Evolutionary conservation across 306 rosid species (phyloP), one percentile per base, ranked within the genome.

Genomic region (Begonia fuchsioides): DNA sequence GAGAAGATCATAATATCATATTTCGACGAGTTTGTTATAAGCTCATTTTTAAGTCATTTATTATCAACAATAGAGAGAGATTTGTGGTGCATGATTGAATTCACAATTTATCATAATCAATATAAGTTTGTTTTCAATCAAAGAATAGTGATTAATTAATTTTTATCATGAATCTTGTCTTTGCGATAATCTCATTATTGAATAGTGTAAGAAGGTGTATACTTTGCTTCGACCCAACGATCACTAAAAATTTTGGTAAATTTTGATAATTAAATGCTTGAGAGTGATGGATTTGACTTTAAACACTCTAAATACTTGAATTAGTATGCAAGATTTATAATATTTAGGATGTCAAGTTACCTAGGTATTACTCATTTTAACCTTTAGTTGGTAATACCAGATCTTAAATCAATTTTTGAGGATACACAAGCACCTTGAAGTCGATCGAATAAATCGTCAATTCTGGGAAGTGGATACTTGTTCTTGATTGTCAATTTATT

Each of bases 241-340:
- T n/a, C n/a, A n/a, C n/a, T n/a, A n/a, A n/a, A n/a, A n/a, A n/a
- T n/a, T n/a, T n/a, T n/a, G n/a, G n/a, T n/a, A n/a, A n/a, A n/a
- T n/a, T n/a, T n/a, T n/a, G 5, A 8, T 0, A 9, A 53, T 46
- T n/a, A n/a, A n/a, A n/a, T n/a, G n/a, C 10, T 43, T 60, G 51
- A 17, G 35, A 11, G 32, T 48, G 41, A 39, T 53, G 13, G 66
- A 52, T n/a, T 7, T 61, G 53, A 61, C 58, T 46, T 61, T 53
- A 46, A 52, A 58, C 59, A 17, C 66, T 53, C 11, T 38, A n/a
- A n/a, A n/a, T 61, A 11, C 66, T 54, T 1, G 51, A 53, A 12
- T 52, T 59, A 2, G 15, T 61, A 38, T 46, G 59, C 59, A 38
- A 13, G 12, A 47, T 61, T 47, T 43, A 18, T 32, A 48, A 52